Evolutionary conservation across 305 asterid genomes (phyloP).

Genomic region (Fraxinus sp.): DNA sequence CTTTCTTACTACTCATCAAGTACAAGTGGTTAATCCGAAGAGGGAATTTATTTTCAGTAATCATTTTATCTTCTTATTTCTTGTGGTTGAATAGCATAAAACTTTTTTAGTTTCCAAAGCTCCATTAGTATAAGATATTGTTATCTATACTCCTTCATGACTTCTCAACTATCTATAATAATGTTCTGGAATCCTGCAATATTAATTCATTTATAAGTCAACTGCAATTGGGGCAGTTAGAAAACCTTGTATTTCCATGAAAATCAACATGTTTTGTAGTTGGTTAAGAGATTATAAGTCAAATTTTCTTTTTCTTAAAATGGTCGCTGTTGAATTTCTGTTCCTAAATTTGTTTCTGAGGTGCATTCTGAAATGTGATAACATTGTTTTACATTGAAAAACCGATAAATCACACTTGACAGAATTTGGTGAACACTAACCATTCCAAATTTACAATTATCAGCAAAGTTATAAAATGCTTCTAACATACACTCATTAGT

Average conservation of each 20-base stretch:
- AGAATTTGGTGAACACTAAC: background rate
- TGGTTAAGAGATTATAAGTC: background rate
- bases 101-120: background rate
- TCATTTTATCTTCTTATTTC: background rate
- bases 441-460: background rate
- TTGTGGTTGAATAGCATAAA: background rate
- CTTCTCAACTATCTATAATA: background rate
- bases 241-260: background rate
- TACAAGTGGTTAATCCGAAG: background rate
- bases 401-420: background rate
- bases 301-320: background rate
- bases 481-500: background rate
- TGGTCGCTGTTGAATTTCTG: background rate
- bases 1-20: background rate
- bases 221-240: background rate
- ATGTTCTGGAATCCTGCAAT: background rate
- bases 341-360: background rate
- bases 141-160: background rate
- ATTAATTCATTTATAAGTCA: background rate
- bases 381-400: background rate
- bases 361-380: background rate
- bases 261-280: background rate
- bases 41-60: background rate
- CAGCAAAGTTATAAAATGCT: background rate
- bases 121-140: background rate